These are phyloP conservation scores for Linnemannia zychae DNA, from an alignment of 192 early-diverging fungal genomes.

Conservation along the genomic window DNA sequence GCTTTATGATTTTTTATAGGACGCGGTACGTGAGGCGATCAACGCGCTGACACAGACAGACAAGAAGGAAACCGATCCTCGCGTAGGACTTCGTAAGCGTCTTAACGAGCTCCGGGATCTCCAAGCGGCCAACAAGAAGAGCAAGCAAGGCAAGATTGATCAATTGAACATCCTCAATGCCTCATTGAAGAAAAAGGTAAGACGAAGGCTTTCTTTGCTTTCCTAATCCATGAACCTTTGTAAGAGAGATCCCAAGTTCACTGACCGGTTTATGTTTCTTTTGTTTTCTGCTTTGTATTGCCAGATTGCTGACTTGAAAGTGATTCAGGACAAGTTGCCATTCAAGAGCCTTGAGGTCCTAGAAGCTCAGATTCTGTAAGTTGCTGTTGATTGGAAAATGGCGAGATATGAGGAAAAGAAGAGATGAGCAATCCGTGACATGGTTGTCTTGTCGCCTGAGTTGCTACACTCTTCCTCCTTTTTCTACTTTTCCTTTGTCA, in stretches of 20 bases:
- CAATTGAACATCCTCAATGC: slow-evolving; percentile 74
- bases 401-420: not conserved
- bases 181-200: slow-evolving; percentile 81
- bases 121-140: slow-evolving; percentile 73
- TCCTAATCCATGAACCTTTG: not conserved
- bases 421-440: slow-evolving; percentile 14
- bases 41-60: not conserved
- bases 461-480: not conserved
- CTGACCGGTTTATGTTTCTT: not conserved
- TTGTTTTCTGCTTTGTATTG: not conserved
- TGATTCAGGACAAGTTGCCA: slow-evolving; percentile 76
- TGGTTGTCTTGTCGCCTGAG: not conserved
- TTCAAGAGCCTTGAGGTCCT: slow-evolving; percentile 84
- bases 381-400: not conserved
- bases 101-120: slow-evolving; percentile 77
- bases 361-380: slow-evolving; percentile 75
- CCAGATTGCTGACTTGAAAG: slow-evolving; percentile 67
- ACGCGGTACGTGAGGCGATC: slow-evolving; percentile 6
- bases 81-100: slow-evolving; percentile 54
- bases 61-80: slow-evolving; percentile 7
- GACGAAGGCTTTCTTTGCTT: too few species aligned
- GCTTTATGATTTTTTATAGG: not conserved
- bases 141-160: slow-evolving; percentile 74
- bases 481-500: not conserved
- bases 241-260: not conserved